Conservation (phyloP, 352 stramenopile species). For the Peronosclerospora sorghi region DNA sequence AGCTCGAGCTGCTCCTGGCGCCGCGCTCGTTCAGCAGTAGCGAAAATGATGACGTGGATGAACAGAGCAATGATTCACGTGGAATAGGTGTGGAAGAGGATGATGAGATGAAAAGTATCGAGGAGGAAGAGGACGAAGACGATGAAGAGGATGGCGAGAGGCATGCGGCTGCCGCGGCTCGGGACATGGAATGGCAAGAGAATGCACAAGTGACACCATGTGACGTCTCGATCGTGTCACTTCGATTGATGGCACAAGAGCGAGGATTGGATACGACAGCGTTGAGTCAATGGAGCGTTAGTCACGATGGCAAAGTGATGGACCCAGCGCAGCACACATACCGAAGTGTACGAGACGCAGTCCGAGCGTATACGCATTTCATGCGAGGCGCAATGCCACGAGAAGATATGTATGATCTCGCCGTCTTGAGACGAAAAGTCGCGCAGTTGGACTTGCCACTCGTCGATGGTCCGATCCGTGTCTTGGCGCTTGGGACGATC, state of each 20-base stretch:
- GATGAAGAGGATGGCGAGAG: constrained; percentile 6
- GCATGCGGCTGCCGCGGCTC: constrained; percentile 7
- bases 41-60: too few relatives aligned
- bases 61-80: too few relatives aligned
- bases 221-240: constrained; percentile 23
- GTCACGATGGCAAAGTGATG: constrained; percentile 31
- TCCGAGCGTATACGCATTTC: constrained; percentile 29
- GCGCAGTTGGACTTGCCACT: constrained; percentile 41
- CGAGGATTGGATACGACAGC: constrained; percentile 22
- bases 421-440: constrained; percentile 49
- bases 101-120: constrained; percentile 1
- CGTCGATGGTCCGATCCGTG: constrained; percentile 57
- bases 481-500: constrained; percentile 35
- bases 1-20: too few relatives aligned
- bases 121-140: neutral
- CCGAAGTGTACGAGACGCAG: constrained; percentile 33
- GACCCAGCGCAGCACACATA: constrained; percentile 32
- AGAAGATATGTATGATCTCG: constrained; percentile 66
- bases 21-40: too few relatives aligned
- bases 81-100: too few relatives aligned
- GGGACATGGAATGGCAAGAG: constrained; percentile 2
- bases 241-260: constrained; percentile 21
- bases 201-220: constrained; percentile 17
- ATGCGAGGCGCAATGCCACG: constrained; percentile 30
- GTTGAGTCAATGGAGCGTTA: constrained; percentile 28